Base-by-base conservation (phyloP, 345 rosid genomes). In the Eucalyptus regnans region DNA sequence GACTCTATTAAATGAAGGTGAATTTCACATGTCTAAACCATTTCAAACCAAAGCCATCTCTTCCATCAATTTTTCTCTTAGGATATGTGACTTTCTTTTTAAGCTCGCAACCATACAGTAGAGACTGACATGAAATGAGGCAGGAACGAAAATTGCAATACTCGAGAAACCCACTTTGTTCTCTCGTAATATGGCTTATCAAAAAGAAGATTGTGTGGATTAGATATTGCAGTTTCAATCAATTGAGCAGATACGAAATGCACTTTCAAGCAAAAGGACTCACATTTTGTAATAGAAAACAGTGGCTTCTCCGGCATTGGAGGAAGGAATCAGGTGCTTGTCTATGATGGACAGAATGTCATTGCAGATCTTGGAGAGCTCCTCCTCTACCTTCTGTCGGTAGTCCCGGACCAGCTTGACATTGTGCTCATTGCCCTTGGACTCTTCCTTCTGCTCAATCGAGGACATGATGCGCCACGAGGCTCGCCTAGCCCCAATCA, bases 381-480 rank as follows among this genome's bases (percentile, higher is more conserved):
- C 99, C 27, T 96, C 97, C 92, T 97, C 99, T 18, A 97, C 99
- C 95, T 96, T 95, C 86, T 95, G 96, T 91, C 98, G 96, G 90
- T 97, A 96, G 22, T 93, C 93, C 84, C 94, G 96, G 88, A 98
- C 96, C 43, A 95, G 91, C 90, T 98, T 96, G 85, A 96, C 99
- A 76, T 98, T 95, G 81, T 96, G 91, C 50, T 98, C 98, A 71
- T 96, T 97, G 84, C 99, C 98, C 90, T 96, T 96, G 1, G 97
- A 94, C 92, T 97, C 99, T 90, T 97, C 99, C 92, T 96, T 97
- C 92, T 97, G 99, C 92, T 96, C 97, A 46, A 97, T 97, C 0
- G 99, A 97, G 66, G 99, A 96, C 99, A 97, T 96, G 62, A 97
- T 97, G 71, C 99, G 94, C 99, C 99, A 97, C 1, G 99, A 97